These are phyloP conservation scores for Xerocomus brunneocitrinus DNA, from an alignment of 768 basidiomycete species.

Conservation along the genomic window DNA sequence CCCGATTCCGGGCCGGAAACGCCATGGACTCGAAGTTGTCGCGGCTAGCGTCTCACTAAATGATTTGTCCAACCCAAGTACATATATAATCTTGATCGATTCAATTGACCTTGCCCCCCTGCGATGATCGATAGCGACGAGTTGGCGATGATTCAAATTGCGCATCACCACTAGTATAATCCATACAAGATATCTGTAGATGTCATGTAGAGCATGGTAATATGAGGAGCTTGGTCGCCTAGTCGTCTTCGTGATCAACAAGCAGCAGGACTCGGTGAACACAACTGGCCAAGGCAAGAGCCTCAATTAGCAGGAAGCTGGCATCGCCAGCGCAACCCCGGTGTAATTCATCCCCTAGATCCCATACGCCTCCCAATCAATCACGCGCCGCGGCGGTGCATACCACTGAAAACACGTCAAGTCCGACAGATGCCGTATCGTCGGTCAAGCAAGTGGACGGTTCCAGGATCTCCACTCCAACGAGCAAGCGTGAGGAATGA, in stretches of 20 bases:
- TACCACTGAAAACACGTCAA: slow-evolving; percentile 30
- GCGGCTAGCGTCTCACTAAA: too few relatives aligned
- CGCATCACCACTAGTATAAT: slow-evolving; percentile 12
- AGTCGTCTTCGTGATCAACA: background rate
- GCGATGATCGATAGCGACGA: too few relatives aligned
- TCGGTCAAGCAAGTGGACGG: slow-evolving; percentile 83
- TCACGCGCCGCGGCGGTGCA: too few relatives aligned
- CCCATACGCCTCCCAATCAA: slow-evolving; percentile 9
- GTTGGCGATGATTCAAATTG: background rate
- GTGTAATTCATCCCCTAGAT: background rate
- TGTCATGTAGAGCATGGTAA: background rate
- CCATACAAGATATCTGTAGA: slow-evolving; percentile 3
- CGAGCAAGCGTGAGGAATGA: background rate
- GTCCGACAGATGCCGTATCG: slow-evolving; percentile 73
- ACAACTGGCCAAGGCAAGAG: too few relatives aligned
- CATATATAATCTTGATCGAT: too few relatives aligned
- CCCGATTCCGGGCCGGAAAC: too few relatives aligned
- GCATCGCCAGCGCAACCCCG: background rate
- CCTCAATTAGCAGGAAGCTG: background rate
- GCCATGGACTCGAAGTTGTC: too few relatives aligned
- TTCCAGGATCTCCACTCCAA: slow-evolving; percentile 62
- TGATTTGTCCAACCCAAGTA: too few relatives aligned
- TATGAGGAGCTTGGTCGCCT: too few relatives aligned
- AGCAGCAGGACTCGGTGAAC: background rate
- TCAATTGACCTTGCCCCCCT: too few relatives aligned